phyloP scores from a whole-genome alignment of 345 rosid species.

The Sonneratia alba region DNA sequence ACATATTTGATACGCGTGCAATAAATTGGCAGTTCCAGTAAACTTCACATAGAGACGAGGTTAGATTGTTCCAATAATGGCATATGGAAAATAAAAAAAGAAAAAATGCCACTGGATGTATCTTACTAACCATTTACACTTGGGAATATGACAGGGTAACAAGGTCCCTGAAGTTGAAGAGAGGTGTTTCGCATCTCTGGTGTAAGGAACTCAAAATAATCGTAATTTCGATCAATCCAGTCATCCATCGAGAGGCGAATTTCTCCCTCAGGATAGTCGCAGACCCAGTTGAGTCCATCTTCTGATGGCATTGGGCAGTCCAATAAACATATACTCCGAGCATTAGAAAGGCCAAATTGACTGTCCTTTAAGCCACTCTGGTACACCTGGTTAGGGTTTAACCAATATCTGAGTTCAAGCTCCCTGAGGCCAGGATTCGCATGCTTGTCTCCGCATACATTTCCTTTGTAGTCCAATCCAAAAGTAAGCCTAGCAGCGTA shows the following conservation, averaged over 20 bases:
- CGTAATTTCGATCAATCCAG: conserved; percentile 85
- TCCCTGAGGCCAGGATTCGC: conserved; percentile 61
- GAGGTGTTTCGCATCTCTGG: conserved; percentile 88
- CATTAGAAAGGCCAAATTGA: conserved; percentile 59
- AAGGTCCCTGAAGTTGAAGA: conserved; percentile 96
- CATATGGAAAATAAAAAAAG: not conserved
- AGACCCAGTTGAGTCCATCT: conserved; percentile 82
- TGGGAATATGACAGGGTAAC: conserved; percentile 92
- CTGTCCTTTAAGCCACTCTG: conserved; percentile 81
- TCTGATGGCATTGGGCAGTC: conserved; percentile 82
- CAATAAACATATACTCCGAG: conserved; percentile 81
- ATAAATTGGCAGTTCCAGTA: conserved; percentile 94
- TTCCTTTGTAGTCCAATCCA: conserved; percentile 95
- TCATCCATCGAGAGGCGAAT: conserved; percentile 64
- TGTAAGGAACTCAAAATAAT: conserved; percentile 86
- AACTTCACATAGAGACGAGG: conserved; percentile 28
- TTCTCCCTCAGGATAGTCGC: conserved; percentile 98
- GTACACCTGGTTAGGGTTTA: conserved; percentile 94
- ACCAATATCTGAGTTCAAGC: conserved; percentile 80
- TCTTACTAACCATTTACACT: conserved; percentile 63
- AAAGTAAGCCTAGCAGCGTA: conserved; percentile 57
- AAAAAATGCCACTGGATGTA: not conserved
- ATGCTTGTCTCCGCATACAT: conserved; percentile 82
- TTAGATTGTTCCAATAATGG: not conserved
- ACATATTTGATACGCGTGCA: conserved; percentile 76